Percentiles rank a stretch among this genome's conserved stretches.
Evolutionary conservation across 192 early-diverging fungal species (phyloP).

Genomic region (Podila clonocystis): DNA sequence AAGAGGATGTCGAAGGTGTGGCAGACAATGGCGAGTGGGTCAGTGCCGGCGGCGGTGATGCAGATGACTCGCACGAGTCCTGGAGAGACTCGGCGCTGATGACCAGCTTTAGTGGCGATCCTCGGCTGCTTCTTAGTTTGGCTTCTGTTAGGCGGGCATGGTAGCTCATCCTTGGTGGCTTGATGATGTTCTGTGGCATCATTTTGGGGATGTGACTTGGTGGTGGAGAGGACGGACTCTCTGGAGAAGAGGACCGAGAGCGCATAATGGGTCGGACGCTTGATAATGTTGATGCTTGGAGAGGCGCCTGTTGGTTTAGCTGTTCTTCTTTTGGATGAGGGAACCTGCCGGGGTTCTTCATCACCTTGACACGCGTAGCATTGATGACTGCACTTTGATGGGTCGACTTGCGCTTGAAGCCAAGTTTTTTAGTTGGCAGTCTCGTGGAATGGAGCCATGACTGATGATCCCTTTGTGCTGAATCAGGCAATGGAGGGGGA

Average conservation of each 20-base stretch:
- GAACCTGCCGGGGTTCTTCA: background rate
- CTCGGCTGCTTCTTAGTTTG: background rate
- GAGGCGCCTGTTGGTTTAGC: background rate
- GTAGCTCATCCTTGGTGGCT: slow-evolving; percentile 1
- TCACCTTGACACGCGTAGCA: slow-evolving; percentile 1
- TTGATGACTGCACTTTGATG: background rate
- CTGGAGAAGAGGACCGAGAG: slow-evolving; percentile 4
- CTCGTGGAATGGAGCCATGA: background rate
- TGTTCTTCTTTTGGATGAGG: background rate
- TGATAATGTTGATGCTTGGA: background rate
- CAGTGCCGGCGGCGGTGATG: background rate
- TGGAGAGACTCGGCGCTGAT: background rate
- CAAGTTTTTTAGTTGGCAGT: background rate
- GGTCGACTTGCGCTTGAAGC: slow-evolving; percentile 1
- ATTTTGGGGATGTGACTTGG: background rate
- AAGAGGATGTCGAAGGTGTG: slow-evolving; percentile 1
- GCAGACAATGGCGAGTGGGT: background rate
- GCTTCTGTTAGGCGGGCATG: background rate
- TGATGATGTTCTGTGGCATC: background rate
- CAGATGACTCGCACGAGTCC: background rate
- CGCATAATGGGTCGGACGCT: background rate
- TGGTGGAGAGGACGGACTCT: background rate
- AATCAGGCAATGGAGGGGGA: background rate
- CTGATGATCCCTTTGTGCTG: background rate
- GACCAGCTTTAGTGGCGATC: background rate